These are phyloP conservation scores for Neofusicoccum ribis DNA, from an alignment of 2,329 filamentous ascomycete genomes.

Conservation along the genomic window DNA sequence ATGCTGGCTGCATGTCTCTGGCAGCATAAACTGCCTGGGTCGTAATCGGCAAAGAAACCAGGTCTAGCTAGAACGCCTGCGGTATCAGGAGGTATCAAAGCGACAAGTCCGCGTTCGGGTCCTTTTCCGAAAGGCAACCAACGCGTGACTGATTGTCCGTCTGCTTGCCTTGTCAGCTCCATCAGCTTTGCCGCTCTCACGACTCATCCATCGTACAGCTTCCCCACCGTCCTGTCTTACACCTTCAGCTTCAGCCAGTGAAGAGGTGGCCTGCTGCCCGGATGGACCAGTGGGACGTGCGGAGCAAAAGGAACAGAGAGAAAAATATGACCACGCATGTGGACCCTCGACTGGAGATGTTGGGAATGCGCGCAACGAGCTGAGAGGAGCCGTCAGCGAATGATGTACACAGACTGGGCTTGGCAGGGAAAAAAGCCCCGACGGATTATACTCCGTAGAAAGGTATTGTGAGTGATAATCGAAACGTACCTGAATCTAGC, in stretches of 20 bases:
- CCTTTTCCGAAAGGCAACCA: slow-evolving; percentile 7
- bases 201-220: background rate
- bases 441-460: background rate
- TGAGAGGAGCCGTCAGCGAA: background rate
- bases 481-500: background rate
- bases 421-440: background rate
- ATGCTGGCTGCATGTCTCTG: slow-evolving; percentile 13
- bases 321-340: background rate
- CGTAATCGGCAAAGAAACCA: slow-evolving; percentile 1
- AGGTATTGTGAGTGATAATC: background rate
- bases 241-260: background rate
- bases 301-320: background rate
- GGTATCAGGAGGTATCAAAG: background rate
- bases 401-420: background rate
- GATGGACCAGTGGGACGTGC: background rate
- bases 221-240: background rate
- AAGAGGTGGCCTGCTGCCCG: background rate
- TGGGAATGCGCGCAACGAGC: background rate
- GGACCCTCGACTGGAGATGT: background rate
- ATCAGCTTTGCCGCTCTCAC: background rate
- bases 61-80: background rate
- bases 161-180: background rate
- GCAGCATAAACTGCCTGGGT: background rate
- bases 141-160: background rate
- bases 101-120: background rate